These are phyloP conservation scores for Jaenimonas drosophilae DNA, from an alignment of 208 protist genomes.

Conservation along the genomic window DNA sequence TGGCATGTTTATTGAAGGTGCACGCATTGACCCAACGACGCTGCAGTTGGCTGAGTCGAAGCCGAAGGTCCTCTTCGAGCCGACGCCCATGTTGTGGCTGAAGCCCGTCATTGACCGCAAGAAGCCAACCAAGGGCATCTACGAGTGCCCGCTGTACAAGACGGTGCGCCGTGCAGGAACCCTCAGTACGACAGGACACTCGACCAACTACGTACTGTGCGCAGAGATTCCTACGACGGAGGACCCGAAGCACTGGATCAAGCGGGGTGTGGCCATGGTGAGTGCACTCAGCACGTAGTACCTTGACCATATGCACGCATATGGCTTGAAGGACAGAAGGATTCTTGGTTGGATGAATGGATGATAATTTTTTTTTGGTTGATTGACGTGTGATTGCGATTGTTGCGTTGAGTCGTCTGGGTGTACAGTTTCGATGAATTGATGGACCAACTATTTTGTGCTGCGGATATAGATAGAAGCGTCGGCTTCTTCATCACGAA, in stretches of 20 bases:
- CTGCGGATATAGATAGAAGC: no score
- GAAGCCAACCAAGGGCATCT: conserved; percentile 53
- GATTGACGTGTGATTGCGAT: no score
- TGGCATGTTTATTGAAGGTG: conserved; percentile 95
- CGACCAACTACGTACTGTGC: conserved; percentile 96
- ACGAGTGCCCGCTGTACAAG: conserved; percentile 93
- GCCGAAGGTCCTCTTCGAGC: conserved; percentile 91
- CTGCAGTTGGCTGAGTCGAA: conserved; percentile 77
- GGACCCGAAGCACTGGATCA: conserved; percentile 92
- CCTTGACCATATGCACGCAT: no score
- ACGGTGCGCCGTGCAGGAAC: conserved; percentile 92
- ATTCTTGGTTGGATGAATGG: no score
- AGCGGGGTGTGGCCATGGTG: conserved; percentile 88
- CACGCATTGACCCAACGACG: conserved; percentile 55
- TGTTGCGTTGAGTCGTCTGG: no score
- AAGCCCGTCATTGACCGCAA: conserved; percentile 71
- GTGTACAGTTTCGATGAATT: no score
- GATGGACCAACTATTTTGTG: no score
- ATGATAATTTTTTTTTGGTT: no score
- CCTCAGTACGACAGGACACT: conserved; percentile 96
- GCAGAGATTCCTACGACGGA: conserved; percentile 88
- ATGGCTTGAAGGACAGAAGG: no score
- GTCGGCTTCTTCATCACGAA: no score
- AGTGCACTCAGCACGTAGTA: conserved; percentile 64
- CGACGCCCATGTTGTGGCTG: conserved; percentile 91